Percentiles rank a stretch among this genome's conserved stretches.
phyloP scores from a whole-genome alignment of 495 filamentous ascomycete species.

The Talaromyces borbonicus region DNA sequence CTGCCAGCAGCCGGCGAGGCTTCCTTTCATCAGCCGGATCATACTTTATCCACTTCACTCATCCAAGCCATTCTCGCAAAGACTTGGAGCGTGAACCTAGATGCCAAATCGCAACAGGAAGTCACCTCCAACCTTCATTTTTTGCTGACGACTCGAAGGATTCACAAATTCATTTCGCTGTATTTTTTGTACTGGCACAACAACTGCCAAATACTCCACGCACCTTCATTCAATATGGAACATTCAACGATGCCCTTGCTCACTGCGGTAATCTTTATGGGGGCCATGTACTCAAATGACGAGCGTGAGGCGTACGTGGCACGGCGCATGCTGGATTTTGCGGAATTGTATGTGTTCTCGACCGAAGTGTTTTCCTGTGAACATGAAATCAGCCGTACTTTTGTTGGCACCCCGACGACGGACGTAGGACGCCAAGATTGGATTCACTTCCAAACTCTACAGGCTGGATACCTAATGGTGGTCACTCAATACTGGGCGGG shows the following conservation, averaged over 20 bases:
- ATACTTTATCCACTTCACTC: constrained; percentile 26
- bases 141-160: constrained; percentile 31
- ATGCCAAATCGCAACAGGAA: constrained; percentile 29
- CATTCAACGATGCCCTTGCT: constrained; percentile 27
- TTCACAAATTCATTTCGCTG: constrained; percentile 29
- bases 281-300: constrained; percentile 38
- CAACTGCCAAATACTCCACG: constrained; percentile 33
- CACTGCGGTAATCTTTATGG: constrained; percentile 32
- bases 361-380: constrained; percentile 32
- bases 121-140: constrained; percentile 29
- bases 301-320: constrained; percentile 27
- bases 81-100: constrained; percentile 28
- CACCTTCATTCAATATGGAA: constrained; percentile 30
- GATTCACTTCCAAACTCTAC: constrained; percentile 33
- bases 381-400: constrained; percentile 25
- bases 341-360: constrained; percentile 36
- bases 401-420: constrained; percentile 14
- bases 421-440: constrained; percentile 23
- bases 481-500: constrained; percentile 40
- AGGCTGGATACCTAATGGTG: constrained; percentile 33
- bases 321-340: constrained; percentile 36
- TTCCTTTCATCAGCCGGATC: constrained; percentile 24
- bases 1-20: constrained; percentile 12
- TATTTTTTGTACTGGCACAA: constrained; percentile 41
- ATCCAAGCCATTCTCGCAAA: constrained; percentile 29